A percentile compares a stretch with the other conserved stretches of the same genome.
phyloP scores from a whole-genome alignment of 768 basidiomycete genomes.

The Lactifluus pinguis region DNA sequence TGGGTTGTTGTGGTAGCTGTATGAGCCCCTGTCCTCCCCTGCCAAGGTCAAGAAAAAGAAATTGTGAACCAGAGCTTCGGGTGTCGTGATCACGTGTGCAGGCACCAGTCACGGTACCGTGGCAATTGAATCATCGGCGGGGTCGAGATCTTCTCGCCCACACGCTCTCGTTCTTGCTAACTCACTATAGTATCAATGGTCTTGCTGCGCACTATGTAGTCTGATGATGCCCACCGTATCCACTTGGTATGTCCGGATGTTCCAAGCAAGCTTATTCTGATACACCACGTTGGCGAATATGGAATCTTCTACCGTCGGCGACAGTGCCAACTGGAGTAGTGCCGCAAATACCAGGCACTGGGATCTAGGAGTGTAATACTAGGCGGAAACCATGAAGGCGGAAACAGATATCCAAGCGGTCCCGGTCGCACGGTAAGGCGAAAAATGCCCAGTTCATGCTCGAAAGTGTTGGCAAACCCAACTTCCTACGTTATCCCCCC shows the following conservation, averaged over 20 bases:
- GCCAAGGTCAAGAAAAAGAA: too few relatives aligned
- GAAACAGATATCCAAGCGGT: background rate
- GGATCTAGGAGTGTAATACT: background rate
- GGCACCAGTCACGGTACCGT: background rate
- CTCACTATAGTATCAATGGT: too few relatives aligned
- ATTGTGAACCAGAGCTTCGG: background rate
- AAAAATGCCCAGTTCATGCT: background rate
- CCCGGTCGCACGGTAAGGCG: background rate
- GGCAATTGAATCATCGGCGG: background rate
- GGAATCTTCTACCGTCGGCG: background rate
- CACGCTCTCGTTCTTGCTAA: background rate
- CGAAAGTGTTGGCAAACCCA: background rate
- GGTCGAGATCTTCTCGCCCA: background rate
- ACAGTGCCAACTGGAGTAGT: background rate
- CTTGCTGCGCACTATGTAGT: background rate
- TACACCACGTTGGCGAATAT: background rate
- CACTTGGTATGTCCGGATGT: background rate
- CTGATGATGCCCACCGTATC: background rate
- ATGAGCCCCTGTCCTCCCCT: background rate
- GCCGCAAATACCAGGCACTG: background rate
- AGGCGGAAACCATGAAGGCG: background rate
- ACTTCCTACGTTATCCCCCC: background rate
- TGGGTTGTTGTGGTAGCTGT: background rate
- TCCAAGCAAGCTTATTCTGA: background rate
- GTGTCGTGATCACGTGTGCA: background rate